A percentile compares a stretch with the other conserved stretches of the same genome.
phyloP scores from a whole-genome alignment of 495 filamentous ascomycete genomes.

The Penicillium paxilli region DNA sequence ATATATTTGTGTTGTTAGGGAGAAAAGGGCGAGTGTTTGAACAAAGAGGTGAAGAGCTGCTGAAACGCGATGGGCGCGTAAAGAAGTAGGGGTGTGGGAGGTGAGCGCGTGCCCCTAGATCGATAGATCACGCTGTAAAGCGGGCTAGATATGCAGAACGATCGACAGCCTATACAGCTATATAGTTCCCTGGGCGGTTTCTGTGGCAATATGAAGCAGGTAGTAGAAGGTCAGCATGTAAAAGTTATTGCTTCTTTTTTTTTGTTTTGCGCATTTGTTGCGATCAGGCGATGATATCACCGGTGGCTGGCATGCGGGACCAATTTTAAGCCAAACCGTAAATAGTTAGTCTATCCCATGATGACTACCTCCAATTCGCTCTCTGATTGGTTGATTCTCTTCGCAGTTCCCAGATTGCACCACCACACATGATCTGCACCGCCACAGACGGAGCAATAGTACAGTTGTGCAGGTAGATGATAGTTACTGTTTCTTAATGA shows the following conservation, averaged over 20 bases:
- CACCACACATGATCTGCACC: no score
- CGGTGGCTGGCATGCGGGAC: conserved; percentile 19
- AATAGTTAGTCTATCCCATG: not conserved
- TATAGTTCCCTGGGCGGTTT: not conserved
- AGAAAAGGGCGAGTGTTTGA: not conserved
- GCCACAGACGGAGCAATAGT: no score
- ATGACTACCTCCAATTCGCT: no score
- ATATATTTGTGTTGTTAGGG: not conserved
- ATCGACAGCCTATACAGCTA: no score
- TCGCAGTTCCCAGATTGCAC: no score
- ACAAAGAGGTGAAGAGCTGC: conserved; percentile 1
- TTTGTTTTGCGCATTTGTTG: not conserved
- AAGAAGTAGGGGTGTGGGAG: conserved; percentile 11
- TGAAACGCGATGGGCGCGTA: conserved; percentile 13
- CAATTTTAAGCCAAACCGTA: conserved; percentile 12
- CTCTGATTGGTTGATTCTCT: no score
- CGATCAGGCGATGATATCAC: conserved; percentile 24
- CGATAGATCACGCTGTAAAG: conserved; percentile 14
- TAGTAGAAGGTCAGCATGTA: not conserved
- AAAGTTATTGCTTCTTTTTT: not conserved
- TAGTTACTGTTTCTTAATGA: no score
- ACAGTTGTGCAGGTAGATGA: no score
- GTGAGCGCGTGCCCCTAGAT: conserved; percentile 2
- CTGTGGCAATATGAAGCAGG: not conserved
- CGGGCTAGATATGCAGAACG: conserved; percentile 1